phyloP scores from a whole-genome alignment of 225 moss, liverwort and hornwort species.

The Physcomitrellopsis africana region DNA sequence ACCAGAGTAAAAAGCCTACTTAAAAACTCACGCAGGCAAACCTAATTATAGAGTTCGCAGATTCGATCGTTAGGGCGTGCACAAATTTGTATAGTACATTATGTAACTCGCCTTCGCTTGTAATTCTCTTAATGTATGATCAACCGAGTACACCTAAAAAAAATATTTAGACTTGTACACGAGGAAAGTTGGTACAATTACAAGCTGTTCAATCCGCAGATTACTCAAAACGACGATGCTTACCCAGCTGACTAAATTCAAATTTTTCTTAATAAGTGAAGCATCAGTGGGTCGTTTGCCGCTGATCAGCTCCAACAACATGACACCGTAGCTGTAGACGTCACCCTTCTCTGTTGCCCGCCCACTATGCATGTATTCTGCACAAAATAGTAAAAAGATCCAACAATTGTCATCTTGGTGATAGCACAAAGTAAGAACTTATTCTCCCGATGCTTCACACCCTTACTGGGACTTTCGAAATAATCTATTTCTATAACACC shows the following conservation, averaged over 20 bases:
- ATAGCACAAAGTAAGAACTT: background rate
- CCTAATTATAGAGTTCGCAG: too few species aligned
- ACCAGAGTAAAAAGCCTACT: too few species aligned
- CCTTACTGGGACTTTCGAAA: background rate
- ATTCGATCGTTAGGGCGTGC: too few species aligned
- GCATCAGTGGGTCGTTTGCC: slow-evolving; percentile 58
- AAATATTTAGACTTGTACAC: too few species aligned
- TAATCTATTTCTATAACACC: background rate
- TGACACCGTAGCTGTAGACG: slow-evolving; percentile 53
- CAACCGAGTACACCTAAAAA: too few species aligned
- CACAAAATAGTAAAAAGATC: slow-evolving; percentile 1
- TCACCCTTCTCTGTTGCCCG: slow-evolving; percentile 62
- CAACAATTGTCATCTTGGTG: background rate
- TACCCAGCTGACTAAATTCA: slow-evolving; percentile 62
- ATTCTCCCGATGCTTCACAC: background rate
- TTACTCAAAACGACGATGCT: slow-evolving; percentile 14
- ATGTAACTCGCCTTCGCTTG: too few species aligned
- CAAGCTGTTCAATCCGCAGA: too few species aligned
- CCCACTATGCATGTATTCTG: slow-evolving; percentile 61
- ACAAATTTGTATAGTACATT: too few species aligned
- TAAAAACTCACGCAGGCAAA: too few species aligned
- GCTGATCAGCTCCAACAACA: slow-evolving; percentile 51
- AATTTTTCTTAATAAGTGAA: slow-evolving; percentile 54
- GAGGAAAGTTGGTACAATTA: too few species aligned
- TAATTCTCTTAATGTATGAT: too few species aligned